Base-by-base conservation (phyloP, 441 rosid genomes). In the Rhodomyrtus psidioides region DNA sequence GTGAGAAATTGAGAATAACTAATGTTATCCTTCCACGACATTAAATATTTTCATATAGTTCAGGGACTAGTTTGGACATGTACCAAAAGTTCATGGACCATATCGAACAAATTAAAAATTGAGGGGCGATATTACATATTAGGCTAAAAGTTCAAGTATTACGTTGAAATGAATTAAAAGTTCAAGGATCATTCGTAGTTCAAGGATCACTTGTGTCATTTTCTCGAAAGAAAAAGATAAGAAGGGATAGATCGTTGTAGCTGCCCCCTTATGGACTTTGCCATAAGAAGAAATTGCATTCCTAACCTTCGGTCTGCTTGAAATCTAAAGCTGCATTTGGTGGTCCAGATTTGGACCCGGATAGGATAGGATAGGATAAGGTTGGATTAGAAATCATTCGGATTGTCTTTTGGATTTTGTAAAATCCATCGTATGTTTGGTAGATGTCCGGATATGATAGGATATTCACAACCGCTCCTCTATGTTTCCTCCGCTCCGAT, bases 101-200 rank as follows among this genome's bases (percentile, higher is more conserved):
- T 0, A 58, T 1, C 0, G 2, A 12, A 0, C 0, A 3, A 5
- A 58, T 58, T 58, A 0, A n/a, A 58, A 58, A 16, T 58, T 6
- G 2, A 58, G n/a, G 8, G 0, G 30, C 0, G 4, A 6, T 0
- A 3, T n/a, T 6, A 3, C 2, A n/a, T 1, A 12, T 0, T n/a
- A 34, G 4, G 34, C 4, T 34, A 34, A 34, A n/a, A n/a, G n/a
- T n/a, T n/a, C n/a, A n/a, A n/a, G n/a, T n/a, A n/a, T n/a, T n/a
- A n/a, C n/a, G n/a, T n/a, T n/a, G n/a, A n/a, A n/a, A n/a, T n/a
- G n/a, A n/a, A n/a, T n/a, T n/a, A n/a, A n/a, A n/a, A 34, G 15
- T 58, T 58, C 9, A 58, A 1, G 1, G 15, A 58, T 7, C 14
- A 58, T 4, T 34, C 34, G 34, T 34, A 34, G 34, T 34, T 5